Base-by-base conservation (phyloP, 108 stramenopile genomes). In the Nannochloropsis salina region DNA sequence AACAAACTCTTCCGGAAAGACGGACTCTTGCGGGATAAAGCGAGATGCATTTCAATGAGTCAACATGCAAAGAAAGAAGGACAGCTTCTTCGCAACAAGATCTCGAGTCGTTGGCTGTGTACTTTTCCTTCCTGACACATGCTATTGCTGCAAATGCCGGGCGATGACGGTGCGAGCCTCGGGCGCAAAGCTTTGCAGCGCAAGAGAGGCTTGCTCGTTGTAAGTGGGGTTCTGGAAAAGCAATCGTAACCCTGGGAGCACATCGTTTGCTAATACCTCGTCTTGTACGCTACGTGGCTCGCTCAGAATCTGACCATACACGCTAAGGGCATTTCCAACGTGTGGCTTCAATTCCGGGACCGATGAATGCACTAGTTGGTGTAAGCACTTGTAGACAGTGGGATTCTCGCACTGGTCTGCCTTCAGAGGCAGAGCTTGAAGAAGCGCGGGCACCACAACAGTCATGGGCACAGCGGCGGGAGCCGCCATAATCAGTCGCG, bases 361-460 rank as follows among this genome's bases (percentile, higher is more conserved):
- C 51, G 94, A 93, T 93, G 92, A 92, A 87, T 95, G 92, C 42
- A 97, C 81, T 86, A 98, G 90, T 44, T 95, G 95, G 43, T 94
- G 88, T 44, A 98, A 85, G 88, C 96, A 96, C 44, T 89, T 94
- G 94, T 97, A 98, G 4, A 97, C 95, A 15, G 96, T 94, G 89
- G 95, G 94, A 86, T 97, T 96, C 91, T 98, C 98, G 42, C 94
- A 94, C 93, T 93, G 94, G 88, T 98, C 98, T 51, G 89, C 94
- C 90, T 95, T 95, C 82, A 98, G 89, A 20, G 98, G 98, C 82
- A 98, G 88, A 2, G 90, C 85, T 80, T 91, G 91, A 42, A 97
- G 92, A 11, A 98, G 42, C 80, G 94, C 95, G 5, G 96, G 96
- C 79, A 99, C 91, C 22, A 98, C 95, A 86, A 95, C 94, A 15